Conservation (phyloP, 1,284 basidiomycete genomes). For the Ceratobasidium sp. region DNA sequence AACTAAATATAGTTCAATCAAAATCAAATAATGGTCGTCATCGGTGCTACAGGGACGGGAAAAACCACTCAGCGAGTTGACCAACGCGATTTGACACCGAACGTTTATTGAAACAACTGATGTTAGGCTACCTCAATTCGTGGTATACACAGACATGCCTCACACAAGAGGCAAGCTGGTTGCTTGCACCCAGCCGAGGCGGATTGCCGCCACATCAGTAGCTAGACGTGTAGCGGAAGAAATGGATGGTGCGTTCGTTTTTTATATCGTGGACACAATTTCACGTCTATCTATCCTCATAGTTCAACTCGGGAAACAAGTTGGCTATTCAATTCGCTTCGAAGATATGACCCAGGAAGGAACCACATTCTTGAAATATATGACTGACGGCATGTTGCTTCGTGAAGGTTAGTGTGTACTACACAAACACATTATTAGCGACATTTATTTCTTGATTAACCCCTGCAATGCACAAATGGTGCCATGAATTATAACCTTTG, state of each 20-base stretch:
- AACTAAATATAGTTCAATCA: conserved; percentile 72
- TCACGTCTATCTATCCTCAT: background rate
- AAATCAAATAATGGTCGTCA: conserved; percentile 94
- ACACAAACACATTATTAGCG: background rate
- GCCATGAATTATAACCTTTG: conserved; percentile 63
- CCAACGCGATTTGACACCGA: conserved; percentile 46
- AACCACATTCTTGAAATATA: conserved; percentile 95
- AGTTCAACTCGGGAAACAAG: conserved; percentile 90
- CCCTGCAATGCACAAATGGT: background rate
- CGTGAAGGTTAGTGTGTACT: conserved; percentile 28
- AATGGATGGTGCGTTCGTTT: conserved; percentile 80
- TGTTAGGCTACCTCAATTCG: conserved; percentile 89
- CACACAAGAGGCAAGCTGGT: conserved; percentile 90
- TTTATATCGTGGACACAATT: too few relatives aligned
- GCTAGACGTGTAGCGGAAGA: conserved; percentile 99
- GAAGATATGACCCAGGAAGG: conserved; percentile 96
- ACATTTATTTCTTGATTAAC: too few relatives aligned
- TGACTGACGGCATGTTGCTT: conserved; percentile 95
- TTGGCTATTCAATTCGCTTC: conserved; percentile 99
- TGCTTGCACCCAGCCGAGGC: conserved; percentile 96
- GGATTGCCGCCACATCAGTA: conserved; percentile 98
- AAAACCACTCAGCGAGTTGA: conserved; percentile 93
- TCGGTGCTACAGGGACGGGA: conserved; percentile 97
- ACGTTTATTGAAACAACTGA: conserved; percentile 45
- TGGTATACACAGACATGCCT: conserved; percentile 92